These are phyloP conservation scores for Septoria linicola DNA, from an alignment of 2,329 filamentous ascomycete genomes.

Conservation along the genomic window DNA sequence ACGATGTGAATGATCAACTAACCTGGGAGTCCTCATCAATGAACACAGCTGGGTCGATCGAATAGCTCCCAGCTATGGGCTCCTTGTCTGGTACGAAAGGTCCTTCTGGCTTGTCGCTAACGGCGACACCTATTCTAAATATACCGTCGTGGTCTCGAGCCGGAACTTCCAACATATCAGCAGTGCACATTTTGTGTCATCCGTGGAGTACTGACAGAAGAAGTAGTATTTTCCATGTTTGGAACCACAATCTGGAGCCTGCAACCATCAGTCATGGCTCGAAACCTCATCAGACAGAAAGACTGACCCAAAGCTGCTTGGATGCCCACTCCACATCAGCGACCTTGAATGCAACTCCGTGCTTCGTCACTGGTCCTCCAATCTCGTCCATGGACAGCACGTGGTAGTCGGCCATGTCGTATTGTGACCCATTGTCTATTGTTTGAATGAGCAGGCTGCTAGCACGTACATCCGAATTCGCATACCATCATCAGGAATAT, in stretches of 20 bases:
- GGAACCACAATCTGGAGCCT: conserved; percentile 68
- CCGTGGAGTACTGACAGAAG: conserved; percentile 53
- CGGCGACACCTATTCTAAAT: conserved; percentile 74
- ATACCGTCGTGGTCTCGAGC: conserved; percentile 67
- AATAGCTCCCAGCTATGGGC: conserved; percentile 68
- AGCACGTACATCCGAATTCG: too few species aligned
- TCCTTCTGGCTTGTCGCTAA: conserved; percentile 62
- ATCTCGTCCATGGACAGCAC: conserved; percentile 65
- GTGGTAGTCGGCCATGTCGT: conserved; percentile 82
- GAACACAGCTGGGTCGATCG: conserved; percentile 73
- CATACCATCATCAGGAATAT: conserved; percentile 66
- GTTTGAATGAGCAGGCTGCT: too few species aligned
- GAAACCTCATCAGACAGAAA: too few species aligned
- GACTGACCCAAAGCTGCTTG: conserved; percentile 67
- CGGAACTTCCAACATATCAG: conserved; percentile 48
- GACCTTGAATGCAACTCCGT: conserved; percentile 66
- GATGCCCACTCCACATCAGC: conserved; percentile 72
- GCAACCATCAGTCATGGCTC: background rate
- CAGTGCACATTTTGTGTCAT: too few species aligned
- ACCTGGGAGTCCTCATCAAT: conserved; percentile 64
- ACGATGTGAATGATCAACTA: background rate
- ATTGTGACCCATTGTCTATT: conserved; percentile 73
- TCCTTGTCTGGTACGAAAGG: conserved; percentile 67
- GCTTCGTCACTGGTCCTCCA: conserved; percentile 64
- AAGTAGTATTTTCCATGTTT: conserved; percentile 72